Evolutionary conservation across 495 filamentous ascomycete species (phyloP).

Genomic region (Aspergillus saccharolyticus): DNA sequence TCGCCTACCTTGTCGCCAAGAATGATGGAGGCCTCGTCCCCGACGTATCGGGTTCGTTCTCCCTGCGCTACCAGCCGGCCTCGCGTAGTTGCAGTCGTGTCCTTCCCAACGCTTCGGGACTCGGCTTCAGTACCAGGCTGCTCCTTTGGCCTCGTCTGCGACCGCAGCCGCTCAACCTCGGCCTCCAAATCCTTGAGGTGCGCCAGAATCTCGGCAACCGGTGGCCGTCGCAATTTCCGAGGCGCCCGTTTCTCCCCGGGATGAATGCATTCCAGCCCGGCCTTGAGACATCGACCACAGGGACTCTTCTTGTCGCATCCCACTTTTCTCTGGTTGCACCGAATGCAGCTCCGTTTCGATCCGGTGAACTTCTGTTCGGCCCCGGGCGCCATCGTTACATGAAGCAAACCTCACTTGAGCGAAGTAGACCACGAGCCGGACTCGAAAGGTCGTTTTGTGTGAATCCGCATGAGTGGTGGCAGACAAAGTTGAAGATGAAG

Average conservation of each 20-base stretch:
- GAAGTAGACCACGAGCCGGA: too few species aligned
- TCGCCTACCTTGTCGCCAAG: constrained; percentile 62
- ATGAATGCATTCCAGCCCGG: constrained; percentile 54
- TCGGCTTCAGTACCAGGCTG: not conserved
- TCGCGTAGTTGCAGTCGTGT: not conserved
- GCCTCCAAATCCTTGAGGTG: constrained; percentile 64
- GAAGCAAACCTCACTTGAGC: too few species aligned
- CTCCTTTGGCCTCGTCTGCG: not conserved
- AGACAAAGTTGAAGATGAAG: too few species aligned
- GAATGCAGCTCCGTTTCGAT: constrained; percentile 11
- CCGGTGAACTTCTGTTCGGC: not conserved
- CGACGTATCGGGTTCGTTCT: constrained; percentile 66
- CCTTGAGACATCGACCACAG: constrained; percentile 67
- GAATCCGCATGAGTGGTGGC: too few species aligned
- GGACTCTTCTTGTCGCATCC: constrained; percentile 42
- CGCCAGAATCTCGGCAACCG: constrained; percentile 55
- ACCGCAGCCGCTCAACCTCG: constrained; percentile 55
- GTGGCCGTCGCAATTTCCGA: constrained; percentile 51
- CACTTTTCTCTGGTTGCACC: constrained; percentile 26
- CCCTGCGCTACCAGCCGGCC: constrained; percentile 69
- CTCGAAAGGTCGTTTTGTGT: too few species aligned
- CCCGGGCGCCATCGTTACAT: not conserved
- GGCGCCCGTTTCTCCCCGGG: constrained; percentile 64
- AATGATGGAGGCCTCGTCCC: constrained; percentile 39
- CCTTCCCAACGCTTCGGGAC: not conserved